Conservation (phyloP, 176 grass and related monocot species). For the Lolium rigidum region DNA sequence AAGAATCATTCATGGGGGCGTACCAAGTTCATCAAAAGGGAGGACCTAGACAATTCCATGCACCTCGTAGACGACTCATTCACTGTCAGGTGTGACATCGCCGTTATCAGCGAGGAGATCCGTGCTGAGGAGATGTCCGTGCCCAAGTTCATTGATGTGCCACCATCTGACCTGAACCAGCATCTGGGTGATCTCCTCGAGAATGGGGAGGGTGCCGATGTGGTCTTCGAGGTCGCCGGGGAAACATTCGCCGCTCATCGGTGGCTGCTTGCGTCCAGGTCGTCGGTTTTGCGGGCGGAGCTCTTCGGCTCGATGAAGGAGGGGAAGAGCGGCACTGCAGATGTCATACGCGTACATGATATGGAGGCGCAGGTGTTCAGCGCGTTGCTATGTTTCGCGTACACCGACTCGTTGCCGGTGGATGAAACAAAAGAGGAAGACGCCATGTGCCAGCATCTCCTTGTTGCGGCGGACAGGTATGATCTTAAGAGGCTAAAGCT, state of each 20-base stretch:
- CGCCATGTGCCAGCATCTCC: neutral
- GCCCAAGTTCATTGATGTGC: neutral
- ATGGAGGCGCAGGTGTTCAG: neutral
- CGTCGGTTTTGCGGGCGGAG: neutral
- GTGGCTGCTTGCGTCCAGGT: neutral
- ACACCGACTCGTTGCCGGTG: neutral
- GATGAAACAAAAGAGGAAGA: neutral
- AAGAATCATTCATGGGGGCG: neutral
- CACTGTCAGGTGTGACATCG: neutral
- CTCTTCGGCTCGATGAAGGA: neutral
- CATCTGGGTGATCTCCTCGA: slow-evolving; percentile 36
- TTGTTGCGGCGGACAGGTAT: neutral
- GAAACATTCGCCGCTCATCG: neutral
- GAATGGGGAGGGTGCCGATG: too few relatives aligned
- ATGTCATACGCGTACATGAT: neutral
- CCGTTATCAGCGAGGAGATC: neutral
- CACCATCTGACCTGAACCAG: slow-evolving; percentile 40
- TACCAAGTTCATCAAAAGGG: neutral
- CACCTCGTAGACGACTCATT: slow-evolving; percentile 28
- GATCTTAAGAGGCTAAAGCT: neutral
- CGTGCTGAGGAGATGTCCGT: neutral
- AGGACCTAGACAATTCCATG: neutral
- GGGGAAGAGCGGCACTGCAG: neutral
- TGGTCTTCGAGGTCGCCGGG: neutral
- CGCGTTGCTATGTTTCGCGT: neutral